Evolutionary conservation across 2,329 filamentous ascomycete genomes (phyloP).

Genomic region (Helotiales sp.): DNA sequence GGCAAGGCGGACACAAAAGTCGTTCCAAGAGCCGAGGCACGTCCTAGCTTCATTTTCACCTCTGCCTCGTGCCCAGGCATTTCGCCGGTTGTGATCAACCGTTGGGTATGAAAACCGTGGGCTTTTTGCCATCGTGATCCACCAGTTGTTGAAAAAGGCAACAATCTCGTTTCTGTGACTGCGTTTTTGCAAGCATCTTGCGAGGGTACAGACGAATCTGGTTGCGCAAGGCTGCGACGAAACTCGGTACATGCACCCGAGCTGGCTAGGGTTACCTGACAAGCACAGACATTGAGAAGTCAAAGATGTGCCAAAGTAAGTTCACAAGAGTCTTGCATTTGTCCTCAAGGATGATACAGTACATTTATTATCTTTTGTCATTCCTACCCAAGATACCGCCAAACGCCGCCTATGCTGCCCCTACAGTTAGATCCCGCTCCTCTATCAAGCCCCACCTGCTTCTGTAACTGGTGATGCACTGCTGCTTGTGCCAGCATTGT

Average conservation of each 20-base stretch:
- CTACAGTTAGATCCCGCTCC: background rate
- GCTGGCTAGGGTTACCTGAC: background rate
- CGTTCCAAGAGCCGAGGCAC: constrained; percentile 18
- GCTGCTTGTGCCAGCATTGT: constrained; percentile 20
- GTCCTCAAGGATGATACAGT: background rate
- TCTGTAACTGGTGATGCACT: constrained; percentile 25
- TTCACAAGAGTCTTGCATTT: no score
- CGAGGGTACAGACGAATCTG: constrained; percentile 8
- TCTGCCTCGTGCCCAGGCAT: constrained; percentile 1
- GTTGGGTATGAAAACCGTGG: background rate
- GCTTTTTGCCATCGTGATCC: background rate
- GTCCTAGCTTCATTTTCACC: constrained; percentile 5
- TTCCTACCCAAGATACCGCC: background rate
- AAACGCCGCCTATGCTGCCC: constrained; percentile 13
- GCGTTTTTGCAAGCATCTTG: constrained; percentile 15
- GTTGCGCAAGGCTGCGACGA: constrained; percentile 10
- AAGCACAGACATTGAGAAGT: no score
- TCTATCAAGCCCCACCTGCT: constrained; percentile 14
- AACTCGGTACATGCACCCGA: background rate
- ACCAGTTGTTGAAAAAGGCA: background rate
- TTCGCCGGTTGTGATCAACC: background rate
- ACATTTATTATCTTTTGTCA: constrained; percentile 6
- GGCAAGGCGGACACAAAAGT: background rate
- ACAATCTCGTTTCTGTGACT: background rate
- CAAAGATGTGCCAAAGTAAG: no score